phyloP scores from a whole-genome alignment of 2,329 filamentous ascomycete species.

The Hymenoscyphus scutula region DNA sequence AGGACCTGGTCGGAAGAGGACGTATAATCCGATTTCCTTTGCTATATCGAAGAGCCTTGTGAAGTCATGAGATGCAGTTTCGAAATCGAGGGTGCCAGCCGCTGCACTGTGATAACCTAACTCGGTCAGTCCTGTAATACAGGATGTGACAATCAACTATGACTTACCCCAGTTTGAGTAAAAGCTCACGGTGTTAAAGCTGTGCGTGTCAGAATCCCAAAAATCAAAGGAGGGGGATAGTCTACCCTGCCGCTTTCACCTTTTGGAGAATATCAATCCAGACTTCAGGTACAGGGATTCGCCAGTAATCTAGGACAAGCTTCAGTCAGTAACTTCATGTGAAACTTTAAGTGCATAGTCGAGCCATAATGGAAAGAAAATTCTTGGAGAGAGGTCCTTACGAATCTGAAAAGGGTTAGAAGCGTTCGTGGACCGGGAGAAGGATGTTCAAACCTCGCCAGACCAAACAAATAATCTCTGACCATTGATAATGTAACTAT shows the following conservation, averaged over 20 bases:
- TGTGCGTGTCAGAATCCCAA: conserved; percentile 13
- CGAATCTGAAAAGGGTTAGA: background rate
- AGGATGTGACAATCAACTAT: conserved; percentile 37
- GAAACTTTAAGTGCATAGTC: background rate
- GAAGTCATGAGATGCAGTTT: conserved; percentile 55
- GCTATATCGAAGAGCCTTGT: conserved; percentile 73
- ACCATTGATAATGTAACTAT: conserved; percentile 51
- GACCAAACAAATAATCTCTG: conserved; percentile 51
- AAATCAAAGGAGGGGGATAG: background rate
- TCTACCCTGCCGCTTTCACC: conserved; percentile 67
- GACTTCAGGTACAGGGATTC: conserved; percentile 57
- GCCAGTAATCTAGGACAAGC: conserved; percentile 42
- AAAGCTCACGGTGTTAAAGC: conserved; percentile 74
- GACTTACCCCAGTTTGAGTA: conserved; percentile 77
- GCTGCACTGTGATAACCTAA: conserved; percentile 49
- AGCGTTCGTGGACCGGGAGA: background rate
- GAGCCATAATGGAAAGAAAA: background rate
- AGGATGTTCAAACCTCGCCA: conserved; percentile 40
- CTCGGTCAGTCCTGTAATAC: background rate
- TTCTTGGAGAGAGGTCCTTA: background rate
- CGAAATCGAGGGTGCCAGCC: conserved; percentile 68
- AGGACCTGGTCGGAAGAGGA: conserved; percentile 68
- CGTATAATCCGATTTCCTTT: conserved; percentile 67
- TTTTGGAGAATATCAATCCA: conserved; percentile 78
- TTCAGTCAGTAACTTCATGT: background rate